A percentile compares a stretch with the other conserved stretches of the same genome.
Evolutionary conservation across 176 grass and related monocot species (phyloP).

Genomic region (Eragrostis curvula): DNA sequence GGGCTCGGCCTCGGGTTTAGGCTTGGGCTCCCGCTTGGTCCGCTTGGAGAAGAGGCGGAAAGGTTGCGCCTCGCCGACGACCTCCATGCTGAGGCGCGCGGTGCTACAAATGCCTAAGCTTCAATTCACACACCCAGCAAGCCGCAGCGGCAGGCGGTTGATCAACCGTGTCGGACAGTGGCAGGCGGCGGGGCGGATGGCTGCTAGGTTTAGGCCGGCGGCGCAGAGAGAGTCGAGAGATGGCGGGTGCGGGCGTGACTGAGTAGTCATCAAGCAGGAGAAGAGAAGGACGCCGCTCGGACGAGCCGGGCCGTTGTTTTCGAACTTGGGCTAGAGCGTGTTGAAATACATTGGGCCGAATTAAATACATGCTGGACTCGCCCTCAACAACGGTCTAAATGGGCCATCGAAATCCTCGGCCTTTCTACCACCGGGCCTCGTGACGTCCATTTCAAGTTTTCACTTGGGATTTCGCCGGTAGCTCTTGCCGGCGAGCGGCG

Average conservation of each 20-base stretch:
- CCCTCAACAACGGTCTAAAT: background rate
- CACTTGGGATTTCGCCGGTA: too few species aligned
- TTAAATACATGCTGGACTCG: background rate
- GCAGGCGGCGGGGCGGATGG: too few species aligned
- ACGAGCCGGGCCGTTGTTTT: background rate
- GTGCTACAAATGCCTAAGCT: background rate
- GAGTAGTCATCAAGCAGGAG: too few species aligned
- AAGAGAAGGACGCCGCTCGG: background rate
- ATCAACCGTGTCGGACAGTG: too few species aligned
- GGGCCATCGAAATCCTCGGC: background rate
- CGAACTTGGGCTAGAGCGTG: background rate
- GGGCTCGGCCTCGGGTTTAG: slow-evolving; percentile 13
- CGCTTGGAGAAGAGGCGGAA: slow-evolving; percentile 69
- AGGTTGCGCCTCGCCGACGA: slow-evolving; percentile 44
- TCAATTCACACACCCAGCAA: too few species aligned
- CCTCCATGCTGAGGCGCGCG: slow-evolving; percentile 44
- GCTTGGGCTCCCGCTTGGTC: slow-evolving; percentile 17
- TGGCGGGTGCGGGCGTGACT: background rate
- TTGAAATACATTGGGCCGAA: background rate
- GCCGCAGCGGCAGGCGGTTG: background rate
- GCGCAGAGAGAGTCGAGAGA: slow-evolving; percentile 22
- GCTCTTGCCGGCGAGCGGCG: background rate
- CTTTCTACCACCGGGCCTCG: too few species aligned
- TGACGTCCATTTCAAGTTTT: too few species aligned
- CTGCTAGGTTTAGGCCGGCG: slow-evolving; percentile 35